A percentile compares a stretch with the other conserved stretches of the same genome.
phyloP scores from a whole-genome alignment of 2,329 filamentous ascomycete species.

The Pseudonectria foliicola region DNA sequence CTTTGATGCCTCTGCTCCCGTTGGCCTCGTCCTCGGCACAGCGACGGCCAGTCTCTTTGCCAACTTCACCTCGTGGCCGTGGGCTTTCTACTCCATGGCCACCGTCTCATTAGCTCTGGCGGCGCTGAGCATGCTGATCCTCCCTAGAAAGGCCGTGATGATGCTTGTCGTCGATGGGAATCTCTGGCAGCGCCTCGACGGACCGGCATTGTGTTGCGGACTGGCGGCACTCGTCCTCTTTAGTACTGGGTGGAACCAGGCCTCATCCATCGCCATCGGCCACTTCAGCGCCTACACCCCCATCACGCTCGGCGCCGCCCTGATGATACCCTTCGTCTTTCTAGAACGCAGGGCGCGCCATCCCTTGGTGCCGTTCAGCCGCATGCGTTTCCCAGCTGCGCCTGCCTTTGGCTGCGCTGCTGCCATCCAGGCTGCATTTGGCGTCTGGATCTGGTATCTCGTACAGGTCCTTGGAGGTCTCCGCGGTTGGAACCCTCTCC shows the following conservation, averaged over 20 bases:
- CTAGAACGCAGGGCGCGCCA: conserved; percentile 15
- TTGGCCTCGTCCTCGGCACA: conserved; percentile 18
- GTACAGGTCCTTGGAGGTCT: conserved; percentile 16
- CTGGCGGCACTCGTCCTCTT: conserved; percentile 14
- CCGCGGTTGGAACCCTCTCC: conserved; percentile 15
- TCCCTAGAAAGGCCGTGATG: conserved; percentile 13
- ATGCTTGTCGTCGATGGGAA: conserved; percentile 18
- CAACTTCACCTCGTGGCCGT: conserved; percentile 16
- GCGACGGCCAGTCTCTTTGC: conserved; percentile 18
- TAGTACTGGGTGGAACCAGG: conserved; percentile 19
- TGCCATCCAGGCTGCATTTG: conserved; percentile 16
- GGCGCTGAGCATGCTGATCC: conserved; percentile 14
- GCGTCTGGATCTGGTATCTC: conserved; percentile 20
- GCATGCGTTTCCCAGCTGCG: conserved; percentile 11
- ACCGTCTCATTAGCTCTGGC: conserved; percentile 15
- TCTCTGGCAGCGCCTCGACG: conserved; percentile 18
- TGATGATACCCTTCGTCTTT: conserved; percentile 9
- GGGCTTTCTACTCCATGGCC: conserved; percentile 18
- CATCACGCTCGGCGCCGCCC: conserved; percentile 10
- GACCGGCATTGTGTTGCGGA: conserved; percentile 9
- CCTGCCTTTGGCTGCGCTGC: conserved; percentile 12
- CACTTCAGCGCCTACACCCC: conserved; percentile 12
- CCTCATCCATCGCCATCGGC: conserved; percentile 12
- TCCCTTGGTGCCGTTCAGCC: conserved; percentile 16
- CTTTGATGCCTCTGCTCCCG: conserved; percentile 17